Percentiles rank a stretch among this genome's conserved stretches.
phyloP scores from a whole-genome alignment of 1,284 basidiomycete genomes.

The Grifola frondosa region DNA sequence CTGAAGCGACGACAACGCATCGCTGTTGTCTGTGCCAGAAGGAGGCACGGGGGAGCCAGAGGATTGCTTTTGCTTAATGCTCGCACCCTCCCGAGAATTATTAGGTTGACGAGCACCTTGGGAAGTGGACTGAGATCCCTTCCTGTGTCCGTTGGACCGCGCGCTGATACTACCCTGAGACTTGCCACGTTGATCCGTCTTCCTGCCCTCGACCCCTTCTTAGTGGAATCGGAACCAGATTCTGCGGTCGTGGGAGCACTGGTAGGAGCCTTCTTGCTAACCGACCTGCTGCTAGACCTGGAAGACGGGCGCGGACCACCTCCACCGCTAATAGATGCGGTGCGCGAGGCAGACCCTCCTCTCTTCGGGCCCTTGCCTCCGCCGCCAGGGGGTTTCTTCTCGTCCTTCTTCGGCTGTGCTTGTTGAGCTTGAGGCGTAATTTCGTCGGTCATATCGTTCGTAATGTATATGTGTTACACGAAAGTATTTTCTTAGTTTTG shows the following conservation, averaged over 20 bases:
- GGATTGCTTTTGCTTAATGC: constrained; percentile 35
- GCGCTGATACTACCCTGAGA: constrained; percentile 43
- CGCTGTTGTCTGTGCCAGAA: constrained; percentile 56
- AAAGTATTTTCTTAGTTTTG: constrained; percentile 40
- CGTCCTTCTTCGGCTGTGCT: constrained; percentile 45
- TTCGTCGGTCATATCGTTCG: constrained; percentile 86
- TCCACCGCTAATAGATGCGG: constrained; percentile 47
- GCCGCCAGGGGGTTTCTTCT: constrained; percentile 53
- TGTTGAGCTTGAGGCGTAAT: constrained; percentile 53
- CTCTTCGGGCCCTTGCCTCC: constrained; percentile 53
- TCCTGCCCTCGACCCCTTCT: constrained; percentile 54
- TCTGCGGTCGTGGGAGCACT: constrained; percentile 45
- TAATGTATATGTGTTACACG: constrained; percentile 52
- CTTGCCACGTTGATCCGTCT: constrained; percentile 58
- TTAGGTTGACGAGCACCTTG: constrained; percentile 42
- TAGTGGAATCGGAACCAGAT: constrained; percentile 67
- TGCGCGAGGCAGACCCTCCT: constrained; percentile 45
- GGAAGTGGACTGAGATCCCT: constrained; percentile 51
- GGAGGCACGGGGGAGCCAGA: constrained; percentile 48
- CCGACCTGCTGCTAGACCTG: constrained; percentile 47
- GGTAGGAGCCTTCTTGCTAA: constrained; percentile 46
- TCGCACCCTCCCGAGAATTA: constrained; percentile 40
- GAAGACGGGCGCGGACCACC: constrained; percentile 58
- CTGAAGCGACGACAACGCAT: constrained; percentile 76
- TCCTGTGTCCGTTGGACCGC: constrained; percentile 52